These are phyloP conservation scores for Cordia subcordata DNA, from an alignment of 257 asterid species.

Conservation along the genomic window DNA sequence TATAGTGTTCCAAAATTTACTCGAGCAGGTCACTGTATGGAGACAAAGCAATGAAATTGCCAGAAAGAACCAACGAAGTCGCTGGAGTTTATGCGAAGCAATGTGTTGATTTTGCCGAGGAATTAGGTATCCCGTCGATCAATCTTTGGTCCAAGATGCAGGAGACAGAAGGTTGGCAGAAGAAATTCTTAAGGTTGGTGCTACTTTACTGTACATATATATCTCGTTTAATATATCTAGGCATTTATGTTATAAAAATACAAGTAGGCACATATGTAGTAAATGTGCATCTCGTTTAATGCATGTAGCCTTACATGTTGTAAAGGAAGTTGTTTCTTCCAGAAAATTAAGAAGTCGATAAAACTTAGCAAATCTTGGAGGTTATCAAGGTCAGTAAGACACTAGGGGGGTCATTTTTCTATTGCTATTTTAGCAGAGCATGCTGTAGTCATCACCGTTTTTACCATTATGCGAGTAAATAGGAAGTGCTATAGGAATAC, in stretches of 20 bases:
- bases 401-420: too few species aligned
- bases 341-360: too few species aligned
- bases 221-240: background rate
- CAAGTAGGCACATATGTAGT: too few species aligned
- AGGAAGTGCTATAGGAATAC: too few species aligned
- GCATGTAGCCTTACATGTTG: too few species aligned
- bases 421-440: too few species aligned
- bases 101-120: conserved; percentile 64
- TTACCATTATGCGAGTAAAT: too few species aligned
- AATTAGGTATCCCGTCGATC: conserved; percentile 67
- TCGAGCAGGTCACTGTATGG: conserved; percentile 60
- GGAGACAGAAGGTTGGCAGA: conserved; percentile 74
- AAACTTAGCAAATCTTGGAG: too few species aligned
- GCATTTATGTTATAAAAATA: too few species aligned
- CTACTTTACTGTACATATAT: background rate
- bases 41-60: conserved; percentile 56
- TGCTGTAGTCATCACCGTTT: too few species aligned
- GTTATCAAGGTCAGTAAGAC: too few species aligned
- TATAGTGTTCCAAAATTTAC: background rate
- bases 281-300: background rate
- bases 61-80: conserved; percentile 75
- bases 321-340: too few species aligned
- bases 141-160: conserved; percentile 94
- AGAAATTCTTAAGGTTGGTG: conserved; percentile 44
- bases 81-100: conserved; percentile 61